phyloP scores from a whole-genome alignment of 2,329 filamentous ascomycete species.

The Phaeoacremonium minimum region DNA sequence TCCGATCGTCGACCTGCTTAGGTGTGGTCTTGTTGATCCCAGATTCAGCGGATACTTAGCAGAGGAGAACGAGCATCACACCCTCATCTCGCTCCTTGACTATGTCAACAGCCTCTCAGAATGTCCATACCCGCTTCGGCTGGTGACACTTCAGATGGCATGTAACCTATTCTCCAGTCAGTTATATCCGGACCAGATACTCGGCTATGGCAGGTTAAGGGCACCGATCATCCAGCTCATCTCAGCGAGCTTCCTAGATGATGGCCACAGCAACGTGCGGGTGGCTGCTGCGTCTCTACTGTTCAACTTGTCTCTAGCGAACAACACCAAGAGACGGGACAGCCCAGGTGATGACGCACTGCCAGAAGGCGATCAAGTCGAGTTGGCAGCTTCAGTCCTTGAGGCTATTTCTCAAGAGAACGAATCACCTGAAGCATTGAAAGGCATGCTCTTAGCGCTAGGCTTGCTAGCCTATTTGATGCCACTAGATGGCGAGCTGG shows the following conservation, averaged over 20 bases:
- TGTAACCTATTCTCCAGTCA: conserved; percentile 81
- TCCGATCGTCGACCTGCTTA: conserved; percentile 78
- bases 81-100: conserved; percentile 57
- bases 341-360: conserved; percentile 54
- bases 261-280: conserved; percentile 67
- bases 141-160: conserved; percentile 77
- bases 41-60: conserved; percentile 79
- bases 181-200: conserved; percentile 63
- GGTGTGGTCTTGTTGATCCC: conserved; percentile 71
- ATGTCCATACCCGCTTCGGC: conserved; percentile 75
- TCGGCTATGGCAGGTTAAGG: conserved; percentile 47
- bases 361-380: conserved; percentile 68
- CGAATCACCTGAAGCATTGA: conserved; percentile 65
- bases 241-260: conserved; percentile 75
- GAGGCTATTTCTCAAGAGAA: conserved; percentile 64
- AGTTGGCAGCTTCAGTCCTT: conserved; percentile 74
- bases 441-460: conserved; percentile 71
- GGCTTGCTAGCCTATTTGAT: conserved; percentile 73
- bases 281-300: conserved; percentile 79
- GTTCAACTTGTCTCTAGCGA: conserved; percentile 73
- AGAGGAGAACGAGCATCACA: conserved; percentile 64
- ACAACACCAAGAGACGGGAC: conserved; percentile 60
- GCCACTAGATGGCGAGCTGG: conserved; percentile 67
- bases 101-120: conserved; percentile 50
- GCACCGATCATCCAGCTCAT: conserved; percentile 63